These are phyloP conservation scores for Pisolithus albus DNA, from an alignment of 768 basidiomycete genomes.

Conservation along the genomic window DNA sequence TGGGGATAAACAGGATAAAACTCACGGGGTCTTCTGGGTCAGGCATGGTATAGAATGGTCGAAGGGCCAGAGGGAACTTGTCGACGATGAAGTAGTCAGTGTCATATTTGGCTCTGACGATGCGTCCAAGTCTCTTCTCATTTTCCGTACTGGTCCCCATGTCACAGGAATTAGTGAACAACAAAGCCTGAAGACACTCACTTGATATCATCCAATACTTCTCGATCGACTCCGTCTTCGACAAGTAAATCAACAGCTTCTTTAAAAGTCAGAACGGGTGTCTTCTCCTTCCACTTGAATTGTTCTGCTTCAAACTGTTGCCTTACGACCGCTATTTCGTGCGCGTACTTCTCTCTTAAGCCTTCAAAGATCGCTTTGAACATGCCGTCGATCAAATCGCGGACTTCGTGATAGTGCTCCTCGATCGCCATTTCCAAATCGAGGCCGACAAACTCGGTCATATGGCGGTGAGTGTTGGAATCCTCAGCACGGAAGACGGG, in stretches of 20 bases:
- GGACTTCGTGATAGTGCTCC: constrained; percentile 97
- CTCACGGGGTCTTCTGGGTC: constrained; percentile 84
- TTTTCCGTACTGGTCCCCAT: constrained; percentile 72
- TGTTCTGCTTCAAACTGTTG: constrained; percentile 93
- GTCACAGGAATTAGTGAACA: constrained; percentile 1
- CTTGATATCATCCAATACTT: constrained; percentile 86
- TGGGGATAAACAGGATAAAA: constrained; percentile 7
- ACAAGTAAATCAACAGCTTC: constrained; percentile 85
- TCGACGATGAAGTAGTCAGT: constrained; percentile 99
- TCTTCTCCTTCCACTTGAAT: constrained; percentile 92
- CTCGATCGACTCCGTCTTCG: constrained; percentile 77
- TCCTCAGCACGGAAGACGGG: constrained; percentile 97
- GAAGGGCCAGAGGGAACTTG: constrained; percentile 93
- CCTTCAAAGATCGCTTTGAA: constrained; percentile 83
- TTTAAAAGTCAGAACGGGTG: constrained; percentile 75
- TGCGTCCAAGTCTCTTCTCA: constrained; percentile 85
- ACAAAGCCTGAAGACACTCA: constrained; percentile 27
- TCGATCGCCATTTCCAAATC: constrained; percentile 99
- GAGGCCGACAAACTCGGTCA: constrained; percentile 97
- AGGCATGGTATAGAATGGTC: constrained; percentile 99
- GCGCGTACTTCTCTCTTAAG: constrained; percentile 64
- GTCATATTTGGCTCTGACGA: constrained; percentile 89
- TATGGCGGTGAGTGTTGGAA: constrained; percentile 93
- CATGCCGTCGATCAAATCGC: constrained; percentile 85
- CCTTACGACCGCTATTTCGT: constrained; percentile 76